These are phyloP conservation scores for Neurospora intermedia DNA, from an alignment of 495 filamentous ascomycete species.

Conservation along the genomic window DNA sequence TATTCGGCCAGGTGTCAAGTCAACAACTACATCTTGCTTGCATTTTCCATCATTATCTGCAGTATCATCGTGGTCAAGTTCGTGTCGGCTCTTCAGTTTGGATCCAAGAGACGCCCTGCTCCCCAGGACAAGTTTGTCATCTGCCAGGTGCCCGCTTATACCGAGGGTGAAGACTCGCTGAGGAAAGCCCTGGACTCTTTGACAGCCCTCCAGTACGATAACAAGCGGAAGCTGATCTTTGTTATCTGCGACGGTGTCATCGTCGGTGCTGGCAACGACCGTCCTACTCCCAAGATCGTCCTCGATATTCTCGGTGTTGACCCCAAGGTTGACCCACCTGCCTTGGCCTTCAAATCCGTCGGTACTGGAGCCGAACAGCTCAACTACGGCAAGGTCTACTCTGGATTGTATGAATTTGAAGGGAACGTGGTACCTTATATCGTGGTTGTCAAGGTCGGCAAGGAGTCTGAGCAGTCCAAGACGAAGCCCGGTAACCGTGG, in stretches of 20 bases:
- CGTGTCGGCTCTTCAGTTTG: conserved; percentile 86
- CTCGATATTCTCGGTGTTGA: conserved; percentile 95
- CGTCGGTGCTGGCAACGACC: conserved; percentile 90
- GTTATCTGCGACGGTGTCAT: conserved; percentile 96
- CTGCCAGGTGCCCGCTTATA: conserved; percentile 95
- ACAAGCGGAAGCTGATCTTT: conserved; percentile 90
- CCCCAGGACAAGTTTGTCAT: conserved; percentile 98
- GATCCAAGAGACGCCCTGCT: conserved; percentile 77
- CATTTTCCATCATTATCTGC: conserved; percentile 74
- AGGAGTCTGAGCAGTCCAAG: conserved; percentile 86
- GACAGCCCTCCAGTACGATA: conserved; percentile 90
- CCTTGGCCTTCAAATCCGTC: conserved; percentile 82
- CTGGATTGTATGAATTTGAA: conserved; percentile 93
- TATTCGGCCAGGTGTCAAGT: conserved; percentile 64
- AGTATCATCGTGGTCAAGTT: conserved; percentile 80
- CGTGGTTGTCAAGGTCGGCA: conserved; percentile 93
- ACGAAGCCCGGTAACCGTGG: conserved; percentile 94
- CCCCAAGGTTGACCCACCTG: conserved; percentile 90
- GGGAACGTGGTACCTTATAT: conserved; percentile 95
- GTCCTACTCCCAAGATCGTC: conserved; percentile 94
- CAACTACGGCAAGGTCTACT: conserved; percentile 98
- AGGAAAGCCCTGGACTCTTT: conserved; percentile 89
- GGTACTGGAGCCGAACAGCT: conserved; percentile 85
- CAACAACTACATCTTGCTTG: conserved; percentile 85
- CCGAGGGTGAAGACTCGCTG: conserved; percentile 90